These are phyloP conservation scores for Wickerhamomyces sydowiorum DNA, from an alignment of 805 yeast genomes.

Conservation along the genomic window DNA sequence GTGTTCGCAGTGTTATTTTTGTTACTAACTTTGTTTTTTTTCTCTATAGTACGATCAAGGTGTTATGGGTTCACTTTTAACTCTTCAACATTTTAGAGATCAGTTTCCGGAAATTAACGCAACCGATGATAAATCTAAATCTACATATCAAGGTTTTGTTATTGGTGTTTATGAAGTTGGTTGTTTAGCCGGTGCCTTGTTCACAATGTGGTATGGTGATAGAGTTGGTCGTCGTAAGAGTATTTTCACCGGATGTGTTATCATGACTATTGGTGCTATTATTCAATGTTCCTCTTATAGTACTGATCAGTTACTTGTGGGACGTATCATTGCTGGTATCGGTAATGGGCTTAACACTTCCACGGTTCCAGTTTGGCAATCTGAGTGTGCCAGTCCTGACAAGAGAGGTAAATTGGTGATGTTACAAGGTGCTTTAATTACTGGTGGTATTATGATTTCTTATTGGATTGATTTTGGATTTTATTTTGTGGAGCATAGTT, in stretches of 20 bases:
- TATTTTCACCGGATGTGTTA: constrained; percentile 11
- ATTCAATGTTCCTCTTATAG: constrained; percentile 20
- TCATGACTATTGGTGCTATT: constrained; percentile 19
- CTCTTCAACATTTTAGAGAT: neutral
- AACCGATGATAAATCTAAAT: neutral
- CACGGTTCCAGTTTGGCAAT: constrained; percentile 42
- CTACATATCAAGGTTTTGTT: constrained; percentile 1
- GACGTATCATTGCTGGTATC: constrained; percentile 42
- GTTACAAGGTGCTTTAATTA: constrained; percentile 44
- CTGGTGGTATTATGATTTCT: constrained; percentile 31
- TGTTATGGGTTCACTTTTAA: neutral
- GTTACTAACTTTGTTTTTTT: neutral
- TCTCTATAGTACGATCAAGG: constrained; percentile 1
- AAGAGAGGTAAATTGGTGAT: constrained; percentile 28
- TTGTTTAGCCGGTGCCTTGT: neutral
- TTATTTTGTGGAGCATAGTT: constrained; percentile 20
- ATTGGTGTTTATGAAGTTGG: constrained; percentile 1
- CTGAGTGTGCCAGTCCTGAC: constrained; percentile 33
- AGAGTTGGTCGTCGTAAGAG: constrained; percentile 33
- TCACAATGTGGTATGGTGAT: constrained; percentile 24
- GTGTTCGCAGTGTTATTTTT: neutral
- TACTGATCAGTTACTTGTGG: constrained; percentile 25
- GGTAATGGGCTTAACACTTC: constrained; percentile 38
- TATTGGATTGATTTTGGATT: constrained; percentile 20
- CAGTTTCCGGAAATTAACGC: neutral